Base-by-base conservation (phyloP, 768 basidiomycete genomes). In the Boletus eberwhitei region DNA sequence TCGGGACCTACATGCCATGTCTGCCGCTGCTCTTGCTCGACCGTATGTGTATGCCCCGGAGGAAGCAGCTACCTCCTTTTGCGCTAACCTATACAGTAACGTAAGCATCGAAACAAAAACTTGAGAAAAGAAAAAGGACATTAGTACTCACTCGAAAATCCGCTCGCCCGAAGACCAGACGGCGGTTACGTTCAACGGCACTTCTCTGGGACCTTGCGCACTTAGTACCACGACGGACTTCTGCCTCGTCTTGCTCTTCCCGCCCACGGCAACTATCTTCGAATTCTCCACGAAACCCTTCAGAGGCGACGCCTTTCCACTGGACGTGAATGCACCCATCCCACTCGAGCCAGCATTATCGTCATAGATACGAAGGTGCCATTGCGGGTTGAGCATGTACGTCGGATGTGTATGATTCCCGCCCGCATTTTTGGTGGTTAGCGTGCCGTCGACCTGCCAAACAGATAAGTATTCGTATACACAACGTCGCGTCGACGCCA, bases 301-400 rank as follows among this genome's bases (percentile, higher is more conserved):
- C 19, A 13, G 29, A 47, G 49, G 50, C 9, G 54, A 48, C 4
- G 41, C 22, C n/a, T 22, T 47, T 26, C 55, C 47, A 19, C 11
- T 38, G 8, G 50, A 29, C 7, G 37, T 1, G 8, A 45, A 48
- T 8, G 38, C 29, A 37, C 50, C 31, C n/a, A 43, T 44, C 43
- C 59, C 54, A 50, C 54, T 31, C 14, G 48, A 5, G 7, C 39
- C n/a, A 9, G 52, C 13, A 19, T 57, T 61, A 4, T 71, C 62
- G 5, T 80, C 73, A 50, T 77, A 73, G 19, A 96, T 71, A 8
- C 72, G 77, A 14, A 98, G 74, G 52, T 79, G 78, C 70, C 91
- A 98, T 64, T 97, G 93, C 0, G 95, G 95, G 65, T 98, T 98
- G 46, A 82, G 70, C 85, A 96, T 88, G 70, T 88, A 97, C 0